A percentile compares a stretch with the other conserved stretches of the same genome.
Evolutionary conservation across 2,329 filamentous ascomycete species (phyloP).

Genomic region (Ceratocystis cubensis): DNA sequence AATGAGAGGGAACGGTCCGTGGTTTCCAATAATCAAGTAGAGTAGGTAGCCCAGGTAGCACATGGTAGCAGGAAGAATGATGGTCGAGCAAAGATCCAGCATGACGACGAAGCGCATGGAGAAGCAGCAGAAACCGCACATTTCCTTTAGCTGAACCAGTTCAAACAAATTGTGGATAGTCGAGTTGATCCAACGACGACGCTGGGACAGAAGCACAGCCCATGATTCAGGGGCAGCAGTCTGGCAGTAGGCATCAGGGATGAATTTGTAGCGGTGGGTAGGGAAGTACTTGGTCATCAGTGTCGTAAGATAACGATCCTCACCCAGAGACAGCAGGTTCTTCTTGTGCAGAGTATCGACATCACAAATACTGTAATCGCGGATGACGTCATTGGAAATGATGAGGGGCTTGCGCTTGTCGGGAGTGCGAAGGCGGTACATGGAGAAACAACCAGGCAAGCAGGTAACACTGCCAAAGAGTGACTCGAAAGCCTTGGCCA

Average conservation of each 20-base stretch:
- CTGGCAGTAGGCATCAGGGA: conserved; percentile 81
- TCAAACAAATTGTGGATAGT: conserved; percentile 94
- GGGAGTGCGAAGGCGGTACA: conserved; percentile 90
- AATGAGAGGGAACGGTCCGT: conserved; percentile 69
- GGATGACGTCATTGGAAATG: conserved; percentile 76
- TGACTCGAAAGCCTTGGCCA: conserved; percentile 94
- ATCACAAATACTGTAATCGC: conserved; percentile 76
- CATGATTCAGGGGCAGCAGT: conserved; percentile 91
- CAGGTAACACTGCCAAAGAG: conserved; percentile 96
- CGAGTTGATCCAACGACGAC: conserved; percentile 98
- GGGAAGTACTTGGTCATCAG: conserved; percentile 98
- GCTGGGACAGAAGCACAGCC: conserved; percentile 89
- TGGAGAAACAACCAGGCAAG: conserved; percentile 98
- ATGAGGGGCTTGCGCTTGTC: conserved; percentile 92
- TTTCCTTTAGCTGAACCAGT: conserved; percentile 76
- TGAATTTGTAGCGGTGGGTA: conserved; percentile 88
- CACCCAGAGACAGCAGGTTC: conserved; percentile 83
- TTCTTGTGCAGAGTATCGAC: conserved; percentile 96
- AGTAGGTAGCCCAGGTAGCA: conserved; percentile 80
- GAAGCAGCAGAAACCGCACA: conserved; percentile 98
- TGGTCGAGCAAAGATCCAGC: conserved; percentile 81
- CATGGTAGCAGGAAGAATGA: conserved; percentile 81
- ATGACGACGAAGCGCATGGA: conserved; percentile 96
- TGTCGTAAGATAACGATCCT: conserved; percentile 94
- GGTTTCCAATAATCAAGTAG: conserved; percentile 56